Percentiles rank a stretch among this genome's conserved stretches.
Evolutionary conservation across 352 stramenopile genomes (phyloP).

Genomic region (Pythium scleroteichum): DNA sequence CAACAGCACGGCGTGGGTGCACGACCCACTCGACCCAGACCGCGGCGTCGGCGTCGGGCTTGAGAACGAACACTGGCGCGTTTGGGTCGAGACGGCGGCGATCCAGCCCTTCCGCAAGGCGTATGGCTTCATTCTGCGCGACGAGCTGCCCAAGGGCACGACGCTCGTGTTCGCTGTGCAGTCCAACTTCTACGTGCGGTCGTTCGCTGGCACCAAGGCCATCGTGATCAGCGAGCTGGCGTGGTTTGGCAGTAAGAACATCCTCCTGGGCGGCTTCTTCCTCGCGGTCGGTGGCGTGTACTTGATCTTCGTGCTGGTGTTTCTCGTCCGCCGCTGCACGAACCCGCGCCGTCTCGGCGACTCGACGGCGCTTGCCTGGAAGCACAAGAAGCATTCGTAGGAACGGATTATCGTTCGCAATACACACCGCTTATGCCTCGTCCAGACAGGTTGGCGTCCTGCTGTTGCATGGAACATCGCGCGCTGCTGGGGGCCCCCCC

Average conservation of each 20-base stretch:
- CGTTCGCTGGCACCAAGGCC: slow-evolving; percentile 64
- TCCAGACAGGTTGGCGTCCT: too few species aligned
- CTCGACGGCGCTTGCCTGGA: slow-evolving; percentile 55
- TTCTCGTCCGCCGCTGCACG: slow-evolving; percentile 46
- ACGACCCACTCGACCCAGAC: slow-evolving; percentile 45
- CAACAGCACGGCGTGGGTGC: slow-evolving; percentile 76
- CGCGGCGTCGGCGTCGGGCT: slow-evolving; percentile 50
- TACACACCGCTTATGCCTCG: too few species aligned
- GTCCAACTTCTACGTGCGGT: slow-evolving; percentile 79
- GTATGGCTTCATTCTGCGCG: slow-evolving; percentile 58
- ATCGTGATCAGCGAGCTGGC: slow-evolving; percentile 61
- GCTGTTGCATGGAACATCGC: neutral
- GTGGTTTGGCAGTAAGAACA: slow-evolving; percentile 74
- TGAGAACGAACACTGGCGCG: slow-evolving; percentile 76
- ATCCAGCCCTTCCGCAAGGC: slow-evolving; percentile 68
- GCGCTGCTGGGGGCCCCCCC: neutral
- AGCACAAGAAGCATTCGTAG: slow-evolving; percentile 36
- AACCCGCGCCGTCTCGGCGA: slow-evolving; percentile 55
- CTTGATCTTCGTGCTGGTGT: slow-evolving; percentile 43
- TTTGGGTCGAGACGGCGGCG: slow-evolving; percentile 71
- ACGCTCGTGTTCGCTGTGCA: slow-evolving; percentile 75
- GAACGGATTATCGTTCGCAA: too few species aligned
- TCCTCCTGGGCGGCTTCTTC: slow-evolving; percentile 54
- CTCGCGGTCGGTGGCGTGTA: slow-evolving; percentile 58
- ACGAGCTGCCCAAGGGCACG: slow-evolving; percentile 49